These are phyloP conservation scores for Sporothrix luriei DNA, from an alignment of 2,329 filamentous ascomycete species.

Conservation along the genomic window DNA sequence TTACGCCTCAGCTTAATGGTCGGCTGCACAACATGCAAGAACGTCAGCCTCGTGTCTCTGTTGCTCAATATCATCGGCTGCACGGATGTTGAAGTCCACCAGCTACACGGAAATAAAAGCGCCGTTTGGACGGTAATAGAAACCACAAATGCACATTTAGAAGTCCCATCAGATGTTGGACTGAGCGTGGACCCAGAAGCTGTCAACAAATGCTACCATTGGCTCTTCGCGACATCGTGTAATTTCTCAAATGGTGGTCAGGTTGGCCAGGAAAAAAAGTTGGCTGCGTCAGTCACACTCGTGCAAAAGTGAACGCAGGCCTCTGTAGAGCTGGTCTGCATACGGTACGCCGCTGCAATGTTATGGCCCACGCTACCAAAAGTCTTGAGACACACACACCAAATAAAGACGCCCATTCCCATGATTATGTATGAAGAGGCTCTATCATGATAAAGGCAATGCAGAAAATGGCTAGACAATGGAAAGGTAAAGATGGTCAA, in stretches of 20 bases:
- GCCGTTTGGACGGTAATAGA: too few relatives aligned
- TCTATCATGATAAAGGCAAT: not conserved
- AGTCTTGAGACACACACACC: not conserved
- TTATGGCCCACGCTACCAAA: not conserved
- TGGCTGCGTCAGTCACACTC: not conserved
- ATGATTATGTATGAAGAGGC: not conserved
- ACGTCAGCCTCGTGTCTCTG: not conserved
- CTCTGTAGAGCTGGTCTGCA: not conserved
- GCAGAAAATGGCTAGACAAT: not conserved
- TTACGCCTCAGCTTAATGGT: not conserved
- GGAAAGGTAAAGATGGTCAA: not conserved
- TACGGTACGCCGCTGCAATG: not conserved
- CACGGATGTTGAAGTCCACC: not conserved
- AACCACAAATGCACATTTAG: too few relatives aligned
- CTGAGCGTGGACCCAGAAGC: not conserved
- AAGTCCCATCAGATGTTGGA: not conserved
- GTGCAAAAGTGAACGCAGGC: not conserved
- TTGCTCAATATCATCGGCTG: not conserved
- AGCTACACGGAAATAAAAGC: too few relatives aligned
- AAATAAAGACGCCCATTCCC: not conserved
- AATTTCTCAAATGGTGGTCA: not conserved
- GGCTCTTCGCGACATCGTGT: too few relatives aligned
- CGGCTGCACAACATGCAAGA: not conserved
- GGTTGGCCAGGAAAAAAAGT: constrained; percentile 11
- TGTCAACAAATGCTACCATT: not conserved